Evolutionary conservation across 2,329 filamentous ascomycete species (phyloP).

Genomic region (Phoma herbarum): DNA sequence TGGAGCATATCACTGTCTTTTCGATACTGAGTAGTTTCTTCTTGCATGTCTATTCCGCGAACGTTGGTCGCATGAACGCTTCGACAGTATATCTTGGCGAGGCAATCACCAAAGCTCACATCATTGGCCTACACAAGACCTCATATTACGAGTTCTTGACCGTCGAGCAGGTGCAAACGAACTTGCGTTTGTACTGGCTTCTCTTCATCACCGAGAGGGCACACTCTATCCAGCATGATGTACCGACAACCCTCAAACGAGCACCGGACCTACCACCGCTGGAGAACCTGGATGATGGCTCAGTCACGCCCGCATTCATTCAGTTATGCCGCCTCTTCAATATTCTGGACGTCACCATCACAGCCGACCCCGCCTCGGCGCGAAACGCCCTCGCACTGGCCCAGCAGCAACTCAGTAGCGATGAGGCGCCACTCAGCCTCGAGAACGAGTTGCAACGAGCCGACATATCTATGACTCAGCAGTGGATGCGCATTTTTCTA

Average conservation of each 20-base stretch:
- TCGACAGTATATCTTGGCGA: slow-evolving; percentile 47
- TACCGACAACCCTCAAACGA: slow-evolving; percentile 44
- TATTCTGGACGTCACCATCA: slow-evolving; percentile 47
- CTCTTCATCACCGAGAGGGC: slow-evolving; percentile 50
- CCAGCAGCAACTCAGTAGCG: slow-evolving; percentile 45
- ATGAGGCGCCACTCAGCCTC: slow-evolving; percentile 38
- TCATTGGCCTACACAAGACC: slow-evolving; percentile 43
- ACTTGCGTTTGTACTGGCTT: slow-evolving; percentile 47
- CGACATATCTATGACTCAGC: slow-evolving; percentile 50
- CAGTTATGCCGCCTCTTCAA: slow-evolving; percentile 48
- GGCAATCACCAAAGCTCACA: slow-evolving; percentile 47
- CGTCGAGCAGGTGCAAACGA: slow-evolving; percentile 39
- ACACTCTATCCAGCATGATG: slow-evolving; percentile 49
- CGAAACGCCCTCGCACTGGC: slow-evolving; percentile 43
- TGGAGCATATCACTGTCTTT: slow-evolving; percentile 43
- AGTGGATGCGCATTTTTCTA: slow-evolving; percentile 51
- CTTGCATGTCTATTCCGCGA: slow-evolving; percentile 47
- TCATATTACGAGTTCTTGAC: slow-evolving; percentile 38
- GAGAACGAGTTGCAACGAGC: slow-evolving; percentile 50
- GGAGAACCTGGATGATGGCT: slow-evolving; percentile 44
- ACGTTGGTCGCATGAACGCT: slow-evolving; percentile 46
- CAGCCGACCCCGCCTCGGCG: slow-evolving; percentile 41
- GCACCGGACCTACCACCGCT: slow-evolving; percentile 40
- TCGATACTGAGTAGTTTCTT: slow-evolving; percentile 47
- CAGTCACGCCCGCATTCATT: slow-evolving; percentile 45